These are phyloP conservation scores for Podila clonocystis DNA, from an alignment of 192 early-diverging fungal species.

Conservation along the genomic window DNA sequence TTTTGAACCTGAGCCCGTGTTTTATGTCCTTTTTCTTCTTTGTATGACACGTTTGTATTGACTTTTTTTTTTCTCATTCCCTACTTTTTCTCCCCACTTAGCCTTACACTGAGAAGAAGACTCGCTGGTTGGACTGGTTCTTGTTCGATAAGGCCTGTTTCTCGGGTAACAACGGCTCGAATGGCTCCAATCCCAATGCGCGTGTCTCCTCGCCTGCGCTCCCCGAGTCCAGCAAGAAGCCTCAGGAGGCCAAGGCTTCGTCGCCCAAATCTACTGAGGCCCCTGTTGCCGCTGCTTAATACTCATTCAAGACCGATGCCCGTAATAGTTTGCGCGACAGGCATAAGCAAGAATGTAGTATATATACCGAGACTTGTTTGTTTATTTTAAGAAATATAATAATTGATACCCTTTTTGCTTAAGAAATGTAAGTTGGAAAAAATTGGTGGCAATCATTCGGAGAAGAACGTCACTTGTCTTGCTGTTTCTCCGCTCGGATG, in stretches of 20 bases:
- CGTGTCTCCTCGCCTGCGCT: slow-evolving; percentile 19
- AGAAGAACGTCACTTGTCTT: neutral
- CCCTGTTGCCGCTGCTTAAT: neutral
- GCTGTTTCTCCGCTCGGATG: too few relatives aligned
- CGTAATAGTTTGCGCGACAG: too few relatives aligned
- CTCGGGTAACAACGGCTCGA: slow-evolving; percentile 8
- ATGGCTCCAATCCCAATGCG: slow-evolving; percentile 10
- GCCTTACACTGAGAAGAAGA: slow-evolving; percentile 53
- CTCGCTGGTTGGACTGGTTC: slow-evolving; percentile 50
- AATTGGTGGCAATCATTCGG: neutral
- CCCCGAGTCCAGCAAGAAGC: slow-evolving; percentile 8
- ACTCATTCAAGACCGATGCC: too few relatives aligned
- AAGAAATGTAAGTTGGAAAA: too few relatives aligned
- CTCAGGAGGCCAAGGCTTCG: neutral
- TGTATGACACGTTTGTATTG: too few relatives aligned
- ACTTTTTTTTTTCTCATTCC: neutral
- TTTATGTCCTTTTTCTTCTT: neutral
- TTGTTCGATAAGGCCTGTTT: slow-evolving; percentile 46
- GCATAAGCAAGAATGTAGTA: too few relatives aligned
- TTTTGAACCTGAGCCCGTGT: neutral
- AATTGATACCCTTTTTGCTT: too few relatives aligned
- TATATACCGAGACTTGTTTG: too few relatives aligned
- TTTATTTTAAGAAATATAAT: too few relatives aligned
- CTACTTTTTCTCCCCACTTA: slow-evolving; percentile 5
- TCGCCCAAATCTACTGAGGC: neutral